Base-by-base conservation (phyloP, 495 filamentous ascomycete genomes). In the Tuber borchii region DNA sequence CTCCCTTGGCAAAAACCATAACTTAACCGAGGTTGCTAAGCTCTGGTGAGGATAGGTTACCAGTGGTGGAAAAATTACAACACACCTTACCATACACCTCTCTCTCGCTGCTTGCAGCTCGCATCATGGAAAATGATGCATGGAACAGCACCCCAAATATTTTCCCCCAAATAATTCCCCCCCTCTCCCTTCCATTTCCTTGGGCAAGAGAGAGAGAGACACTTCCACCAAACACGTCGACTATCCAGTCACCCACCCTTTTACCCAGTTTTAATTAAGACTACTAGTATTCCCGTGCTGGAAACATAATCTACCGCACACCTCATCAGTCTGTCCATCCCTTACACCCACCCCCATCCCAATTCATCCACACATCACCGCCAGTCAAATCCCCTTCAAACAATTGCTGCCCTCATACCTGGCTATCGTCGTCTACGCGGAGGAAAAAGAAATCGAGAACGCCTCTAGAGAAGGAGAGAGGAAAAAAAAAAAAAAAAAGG, bases 401-500 rank as follows among this genome's bases (percentile, higher is more conserved):
- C 26, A 34, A 34, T 65, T 34, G 26, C 26, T 31, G 16, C 56
- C 12, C 31, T 65, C 12, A 56, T 14, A 65, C 26, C 26, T 65
- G 12, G 14, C 3, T 5, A 34, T 17, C 56, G 31, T 65, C 26
- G 12, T 34, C 12, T 31, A 16, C 56, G 4, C 14, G 14, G 26
- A 34, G 26, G 37, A 46, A 72, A 46, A 71, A 71, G 73, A 56
- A 51, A 74, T 34, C 26, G 26, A 34, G 2, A 17, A 65, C 48
- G 22, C 48, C 22, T 17, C 20, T 43, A 12, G 7, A 71, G 71
- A 74, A 37, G 56, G 65, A 69, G 69, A 26, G 26, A 71, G 44
- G 40, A 22, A 34, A 72, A n/a, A 45, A 46, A 70, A 45, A 46
- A 70, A 77, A 69, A 77, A 71, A 71, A 37, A 74, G 19, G 37